phyloP scores from a whole-genome alignment of 139 green algal genomes.

The Volvox africanus region DNA sequence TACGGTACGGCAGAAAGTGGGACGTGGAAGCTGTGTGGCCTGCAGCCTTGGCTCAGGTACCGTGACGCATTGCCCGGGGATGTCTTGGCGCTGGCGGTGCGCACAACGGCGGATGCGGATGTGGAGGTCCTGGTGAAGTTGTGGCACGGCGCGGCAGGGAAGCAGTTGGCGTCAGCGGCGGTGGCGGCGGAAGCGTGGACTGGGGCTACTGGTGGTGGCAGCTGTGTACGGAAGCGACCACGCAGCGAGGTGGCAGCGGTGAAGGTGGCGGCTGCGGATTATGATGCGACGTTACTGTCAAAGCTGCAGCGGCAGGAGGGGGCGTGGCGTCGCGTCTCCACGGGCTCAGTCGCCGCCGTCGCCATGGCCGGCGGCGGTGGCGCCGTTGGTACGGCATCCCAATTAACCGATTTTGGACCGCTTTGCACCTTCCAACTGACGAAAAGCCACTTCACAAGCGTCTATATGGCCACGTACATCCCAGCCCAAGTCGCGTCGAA shows the following conservation, averaged over 20 bases:
- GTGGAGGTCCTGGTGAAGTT: not conserved
- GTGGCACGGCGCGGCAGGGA: not conserved
- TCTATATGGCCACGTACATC: not conserved
- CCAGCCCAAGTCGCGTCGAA: not conserved
- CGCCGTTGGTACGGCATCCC: no score
- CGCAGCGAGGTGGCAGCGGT: not conserved
- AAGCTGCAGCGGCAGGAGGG: no score
- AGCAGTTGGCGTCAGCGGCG: not conserved
- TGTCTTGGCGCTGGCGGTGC: not conserved
- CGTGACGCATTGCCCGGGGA: not conserved
- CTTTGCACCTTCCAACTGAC: not conserved
- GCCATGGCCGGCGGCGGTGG: no score
- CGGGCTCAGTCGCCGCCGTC: no score
- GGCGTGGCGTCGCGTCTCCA: no score
- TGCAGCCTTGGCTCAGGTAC: not conserved
- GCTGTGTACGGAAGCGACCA: not conserved
- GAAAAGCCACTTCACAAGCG: not conserved
- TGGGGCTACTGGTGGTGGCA: not conserved
- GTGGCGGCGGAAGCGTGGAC: not conserved
- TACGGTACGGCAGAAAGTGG: not conserved
- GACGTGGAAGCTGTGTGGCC: not conserved
- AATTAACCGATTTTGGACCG: not conserved
- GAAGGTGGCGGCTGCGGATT: not conserved
- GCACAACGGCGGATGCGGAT: not conserved
- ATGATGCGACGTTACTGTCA: no score